Conservation (phyloP, 345 rosid genomes). For the Syzygium aqueum region DNA sequence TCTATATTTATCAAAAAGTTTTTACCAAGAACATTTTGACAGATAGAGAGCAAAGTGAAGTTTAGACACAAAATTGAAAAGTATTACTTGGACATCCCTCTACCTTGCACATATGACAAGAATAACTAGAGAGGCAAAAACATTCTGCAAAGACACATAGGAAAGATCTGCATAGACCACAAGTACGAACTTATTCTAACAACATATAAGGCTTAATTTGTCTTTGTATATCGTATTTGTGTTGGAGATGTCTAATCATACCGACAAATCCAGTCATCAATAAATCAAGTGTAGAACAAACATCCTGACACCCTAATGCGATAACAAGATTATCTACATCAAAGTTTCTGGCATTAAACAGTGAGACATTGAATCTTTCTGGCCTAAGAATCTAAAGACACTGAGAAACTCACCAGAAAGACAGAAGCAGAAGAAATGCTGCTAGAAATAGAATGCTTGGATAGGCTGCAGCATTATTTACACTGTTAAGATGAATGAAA, state of each 20-base stretch:
- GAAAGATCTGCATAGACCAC: not conserved
- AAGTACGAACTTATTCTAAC: not conserved
- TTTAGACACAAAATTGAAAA: not conserved
- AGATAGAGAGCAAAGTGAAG: not conserved
- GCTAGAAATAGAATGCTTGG: constrained; percentile 49
- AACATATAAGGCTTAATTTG: not conserved
- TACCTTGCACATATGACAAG: not conserved
- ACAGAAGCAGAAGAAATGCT: constrained; percentile 48
- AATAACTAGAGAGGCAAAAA: not conserved
- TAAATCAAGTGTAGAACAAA: not conserved
- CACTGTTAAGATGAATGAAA: not conserved
- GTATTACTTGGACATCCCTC: not conserved
- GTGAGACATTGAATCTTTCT: not conserved
- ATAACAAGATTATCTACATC: not conserved
- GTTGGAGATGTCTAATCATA: not conserved
- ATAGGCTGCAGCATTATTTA: constrained; percentile 35
- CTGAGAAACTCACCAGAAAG: constrained; percentile 45
- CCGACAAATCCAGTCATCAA: not conserved
- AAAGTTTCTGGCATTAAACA: not conserved
- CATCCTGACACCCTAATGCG: not conserved
- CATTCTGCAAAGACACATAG: not conserved
- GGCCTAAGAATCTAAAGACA: not conserved
- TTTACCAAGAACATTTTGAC: not conserved
- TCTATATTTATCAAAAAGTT: not conserved
- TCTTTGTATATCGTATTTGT: not conserved